phyloP scores from a whole-genome alignment of 495 filamentous ascomycete species.

The Xylaria longipes region DNA sequence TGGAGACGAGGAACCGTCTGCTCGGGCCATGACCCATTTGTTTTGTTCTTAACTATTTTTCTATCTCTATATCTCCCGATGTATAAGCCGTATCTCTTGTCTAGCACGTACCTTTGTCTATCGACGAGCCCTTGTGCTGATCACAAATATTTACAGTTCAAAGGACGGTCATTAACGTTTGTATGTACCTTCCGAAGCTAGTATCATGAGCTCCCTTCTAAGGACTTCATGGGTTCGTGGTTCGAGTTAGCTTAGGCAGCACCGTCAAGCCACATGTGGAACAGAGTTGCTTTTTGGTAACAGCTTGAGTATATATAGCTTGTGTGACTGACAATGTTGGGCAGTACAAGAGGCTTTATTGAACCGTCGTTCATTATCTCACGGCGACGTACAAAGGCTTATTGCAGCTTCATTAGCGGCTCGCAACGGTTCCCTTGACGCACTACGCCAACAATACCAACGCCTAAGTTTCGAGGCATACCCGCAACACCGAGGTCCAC shows the following conservation, averaged over 20 bases:
- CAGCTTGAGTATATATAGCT: not conserved
- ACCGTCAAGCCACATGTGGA: not conserved
- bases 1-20: not conserved
- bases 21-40: not conserved
- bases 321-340: not conserved
- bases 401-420: constrained; percentile 40
- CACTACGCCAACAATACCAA: constrained; percentile 45
- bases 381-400: constrained; percentile 12
- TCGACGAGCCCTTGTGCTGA: not conserved
- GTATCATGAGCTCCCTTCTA: not conserved
- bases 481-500: constrained; percentile 2
- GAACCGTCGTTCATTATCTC: constrained; percentile 13
- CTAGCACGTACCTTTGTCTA: not conserved
- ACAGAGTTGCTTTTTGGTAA: not conserved
- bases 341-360: constrained; percentile 7
- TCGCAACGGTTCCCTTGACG: constrained; percentile 41
- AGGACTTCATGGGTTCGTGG: not conserved
- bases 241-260: not conserved
- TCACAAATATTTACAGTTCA: not conserved
- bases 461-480: constrained; percentile 36
- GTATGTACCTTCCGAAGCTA: not conserved
- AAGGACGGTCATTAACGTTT: constrained; percentile 13
- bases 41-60: not conserved
- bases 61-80: not conserved
- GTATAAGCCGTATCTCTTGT: not conserved